A percentile compares a stretch with the other conserved stretches of the same genome.
Evolutionary conservation across 2,329 filamentous ascomycete species (phyloP).

Genomic region (Colletotrichum sojae): DNA sequence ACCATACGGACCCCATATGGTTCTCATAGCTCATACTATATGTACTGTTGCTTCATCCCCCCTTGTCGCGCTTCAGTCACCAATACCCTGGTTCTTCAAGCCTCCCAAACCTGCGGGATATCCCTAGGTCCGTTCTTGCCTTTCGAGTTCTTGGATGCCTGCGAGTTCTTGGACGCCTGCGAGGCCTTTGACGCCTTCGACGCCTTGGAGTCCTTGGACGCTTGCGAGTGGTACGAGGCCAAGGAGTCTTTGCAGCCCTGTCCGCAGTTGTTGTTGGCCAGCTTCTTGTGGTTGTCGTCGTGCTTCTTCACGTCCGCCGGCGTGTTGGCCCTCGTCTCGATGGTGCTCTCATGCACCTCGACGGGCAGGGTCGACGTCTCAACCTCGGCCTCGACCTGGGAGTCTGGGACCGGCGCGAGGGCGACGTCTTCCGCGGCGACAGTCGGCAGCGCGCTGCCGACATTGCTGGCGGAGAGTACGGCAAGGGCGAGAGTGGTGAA

Average conservation of each 20-base stretch:
- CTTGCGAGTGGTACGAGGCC: constrained; percentile 17
- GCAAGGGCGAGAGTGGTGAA: constrained; percentile 1
- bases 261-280: not conserved
- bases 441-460: constrained; percentile 1
- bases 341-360: not conserved
- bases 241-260: not conserved
- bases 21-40: too few relatives aligned
- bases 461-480: constrained; percentile 3
- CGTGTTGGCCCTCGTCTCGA: constrained; percentile 18
- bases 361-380: not conserved
- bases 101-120: too few relatives aligned
- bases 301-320: constrained; percentile 16
- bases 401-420: not conserved
- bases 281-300: constrained; percentile 17
- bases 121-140: too few relatives aligned
- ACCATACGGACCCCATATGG: too few relatives aligned
- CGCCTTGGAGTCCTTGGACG: constrained; percentile 20
- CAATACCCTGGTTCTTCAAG: too few relatives aligned
- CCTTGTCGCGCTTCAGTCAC: too few relatives aligned
- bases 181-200: not conserved
- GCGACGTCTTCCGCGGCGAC: not conserved
- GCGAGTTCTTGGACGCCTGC: not conserved
- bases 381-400: not conserved
- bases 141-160: constrained; percentile 1
- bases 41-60: too few relatives aligned